Conservation (phyloP, 306 rosid genomes). For the Prunus dulcis region DNA sequence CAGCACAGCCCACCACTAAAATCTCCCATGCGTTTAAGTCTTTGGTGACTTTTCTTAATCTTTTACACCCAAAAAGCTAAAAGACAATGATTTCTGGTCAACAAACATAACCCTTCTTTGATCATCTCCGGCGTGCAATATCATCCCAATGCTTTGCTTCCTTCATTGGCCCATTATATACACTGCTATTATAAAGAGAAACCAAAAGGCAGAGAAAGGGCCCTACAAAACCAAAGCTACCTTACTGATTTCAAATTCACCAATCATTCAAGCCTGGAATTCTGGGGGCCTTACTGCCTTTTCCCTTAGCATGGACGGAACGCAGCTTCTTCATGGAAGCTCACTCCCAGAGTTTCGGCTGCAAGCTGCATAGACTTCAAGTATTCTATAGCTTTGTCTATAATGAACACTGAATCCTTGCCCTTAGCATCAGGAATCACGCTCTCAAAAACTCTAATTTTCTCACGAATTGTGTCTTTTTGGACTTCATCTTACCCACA, state of each 20-base stretch:
- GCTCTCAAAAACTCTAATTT: slow-evolving; percentile 58
- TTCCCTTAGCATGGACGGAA: slow-evolving; percentile 20
- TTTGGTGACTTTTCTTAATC: slow-evolving; percentile 39
- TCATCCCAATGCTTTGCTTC: slow-evolving; percentile 28
- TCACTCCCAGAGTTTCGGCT: slow-evolving; percentile 43
- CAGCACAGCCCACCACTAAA: no score
- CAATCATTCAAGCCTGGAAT: slow-evolving; percentile 42
- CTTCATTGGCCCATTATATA: slow-evolving; percentile 47
- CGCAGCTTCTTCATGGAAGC: slow-evolving; percentile 17
- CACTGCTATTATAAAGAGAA: slow-evolving; percentile 35
- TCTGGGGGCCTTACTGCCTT: slow-evolving; percentile 19
- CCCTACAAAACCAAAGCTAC: slow-evolving; percentile 34
- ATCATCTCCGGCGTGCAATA: slow-evolving; percentile 37
- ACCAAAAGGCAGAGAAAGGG: slow-evolving; percentile 14
- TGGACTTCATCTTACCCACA: slow-evolving; percentile 30
- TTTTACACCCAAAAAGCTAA: slow-evolving; percentile 51
- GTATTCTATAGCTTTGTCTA: slow-evolving; percentile 76
- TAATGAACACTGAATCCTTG: slow-evolving; percentile 59
- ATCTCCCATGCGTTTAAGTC: slow-evolving; percentile 47
- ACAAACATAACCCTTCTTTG: slow-evolving; percentile 31
- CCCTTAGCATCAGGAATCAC: slow-evolving; percentile 81
- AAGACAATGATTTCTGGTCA: slow-evolving; percentile 44
- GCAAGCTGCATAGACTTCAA: slow-evolving; percentile 54
- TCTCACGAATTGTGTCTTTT: slow-evolving; percentile 51
- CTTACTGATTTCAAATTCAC: slow-evolving; percentile 33